Percentiles rank a stretch among this genome's conserved stretches.
Evolutionary conservation across 768 basidiomycete species (phyloP).

Genomic region (Tylopilus sp.): DNA sequence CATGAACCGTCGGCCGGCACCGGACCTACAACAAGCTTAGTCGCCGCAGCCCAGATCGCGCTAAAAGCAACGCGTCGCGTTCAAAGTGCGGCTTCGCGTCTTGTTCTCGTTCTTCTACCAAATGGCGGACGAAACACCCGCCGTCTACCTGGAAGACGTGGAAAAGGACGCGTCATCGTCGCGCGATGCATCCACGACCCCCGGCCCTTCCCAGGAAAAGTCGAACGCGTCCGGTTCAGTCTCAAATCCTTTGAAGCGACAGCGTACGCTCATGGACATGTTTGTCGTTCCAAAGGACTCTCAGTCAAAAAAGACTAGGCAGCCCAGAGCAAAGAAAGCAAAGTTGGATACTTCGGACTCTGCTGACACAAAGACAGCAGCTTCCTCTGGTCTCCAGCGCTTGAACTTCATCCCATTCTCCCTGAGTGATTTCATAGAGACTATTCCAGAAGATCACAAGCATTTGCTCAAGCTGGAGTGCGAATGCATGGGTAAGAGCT

Average conservation of each 20-base stretch:
- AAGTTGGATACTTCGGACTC: conserved; percentile 34
- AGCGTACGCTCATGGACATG: conserved; percentile 67
- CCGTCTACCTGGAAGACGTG: conserved; percentile 48
- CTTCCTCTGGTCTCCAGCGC: conserved; percentile 25
- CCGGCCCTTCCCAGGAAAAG: conserved; percentile 24
- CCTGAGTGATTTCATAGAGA: conserved; percentile 46
- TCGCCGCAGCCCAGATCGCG: not conserved
- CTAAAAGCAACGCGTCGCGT: conserved; percentile 16
- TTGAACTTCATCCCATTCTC: conserved; percentile 74
- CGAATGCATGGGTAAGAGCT: conserved; percentile 70
- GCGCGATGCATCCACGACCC: conserved; percentile 11
- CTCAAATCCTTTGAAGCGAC: conserved; percentile 43
- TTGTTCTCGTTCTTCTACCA: conserved; percentile 6
- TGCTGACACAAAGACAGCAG: conserved; percentile 4
- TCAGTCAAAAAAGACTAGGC: conserved; percentile 17
- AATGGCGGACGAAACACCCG: conserved; percentile 26
- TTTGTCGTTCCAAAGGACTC: conserved; percentile 38
- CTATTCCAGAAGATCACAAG: conserved; percentile 55
- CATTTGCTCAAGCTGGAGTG: conserved; percentile 64
- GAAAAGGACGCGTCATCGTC: conserved; percentile 22
- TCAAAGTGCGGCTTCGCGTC: conserved; percentile 5
- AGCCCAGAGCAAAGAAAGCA: conserved; percentile 44
- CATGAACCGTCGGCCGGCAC: not conserved
- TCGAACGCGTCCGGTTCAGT: conserved; percentile 16
- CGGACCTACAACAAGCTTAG: conserved; percentile 12